Evolutionary conservation across 176 grass and related monocot species (phyloP), one percentile per base, ranked within the genome.

Genomic region (Musa beccarii): DNA sequence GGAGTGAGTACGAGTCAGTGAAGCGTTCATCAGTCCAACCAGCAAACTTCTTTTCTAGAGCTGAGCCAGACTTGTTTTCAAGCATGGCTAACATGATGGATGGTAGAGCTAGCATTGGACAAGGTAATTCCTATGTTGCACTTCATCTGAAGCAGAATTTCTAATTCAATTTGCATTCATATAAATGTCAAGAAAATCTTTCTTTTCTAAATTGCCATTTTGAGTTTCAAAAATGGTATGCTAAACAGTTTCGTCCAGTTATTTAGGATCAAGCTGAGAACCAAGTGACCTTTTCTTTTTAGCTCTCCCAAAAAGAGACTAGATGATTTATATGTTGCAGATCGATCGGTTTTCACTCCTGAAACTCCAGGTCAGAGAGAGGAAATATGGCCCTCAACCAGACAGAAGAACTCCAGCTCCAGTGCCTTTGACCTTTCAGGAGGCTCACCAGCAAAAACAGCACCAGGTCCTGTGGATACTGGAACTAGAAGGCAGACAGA

Each of bases 311-410:
- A 84, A 87, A 90, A 85, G 76, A n/a, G n/a, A 71, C 68, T 89
- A 92, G 83, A 81, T 96, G 69, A 89, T 92, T 96, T 78, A 96
- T 81, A 86, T 80, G 81, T 81, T 89, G 82, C 84, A 87, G 82
- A 79, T 87, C 72, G 67, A 52, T 86, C 69, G 34, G 81, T 78
- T 86, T 83, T 85, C 83, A 82, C 84, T 87, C 87, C 89, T 85
- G 76, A 92, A 92, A 96, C 92, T 84, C 87, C 89, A 92, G 89
- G 92, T 49, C 77, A 68, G 77, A 83, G 89, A 87, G 85, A 89
- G 11, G 87, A 88, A 72, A 81, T 77, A 49, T 96, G 86, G 89
- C 73, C 72, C 54, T 82, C 89, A 85, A 51, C 49, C 68, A 52
- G 49, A 23, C 34, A 71, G 68, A 82, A 14, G 11, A 55, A 19